Evolutionary conservation across 495 filamentous ascomycete species (phyloP), one percentile per base, ranked within the genome.

Genomic region (Hypoxylon trugodes): DNA sequence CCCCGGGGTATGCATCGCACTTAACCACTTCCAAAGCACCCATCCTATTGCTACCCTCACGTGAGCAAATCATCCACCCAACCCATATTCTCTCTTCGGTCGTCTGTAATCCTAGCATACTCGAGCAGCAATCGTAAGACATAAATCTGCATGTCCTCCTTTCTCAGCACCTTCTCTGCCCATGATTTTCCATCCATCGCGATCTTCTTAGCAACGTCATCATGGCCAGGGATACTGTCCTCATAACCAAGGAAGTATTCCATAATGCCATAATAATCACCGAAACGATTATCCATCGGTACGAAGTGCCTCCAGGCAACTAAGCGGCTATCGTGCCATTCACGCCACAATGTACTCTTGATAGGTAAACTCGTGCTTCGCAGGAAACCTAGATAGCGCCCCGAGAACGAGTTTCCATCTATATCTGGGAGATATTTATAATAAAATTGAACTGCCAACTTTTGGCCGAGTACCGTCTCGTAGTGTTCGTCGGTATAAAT

Each of bases 211-310:
- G 86, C 90, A 38, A 79, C 80, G 1, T 73, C 72, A 61, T 90
- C 88, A 60, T 89, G 86, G 8, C 73, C 75, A 10, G 70, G 57
- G 5, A 76, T 68, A 45, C 63, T 64, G 21, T 77, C 72, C 3
- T 75, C 71, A 38, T 76, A 80, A 9, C 90, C 90, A 2, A 92
- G 61, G 70, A 94, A 93, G 68, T 92, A 94, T 54, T 90, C 86
- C 82, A 95, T 85, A 9, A 95, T 82, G 1, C 85, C 87, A 48
- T 87, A 93, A 40, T 91, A 76, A 69, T 96, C 91, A 30, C 85
- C 79, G 59, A 89, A 93, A 10, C 87, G 82, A 68, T 88, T 92
- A 68, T 94, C 91, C 88, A 95, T 90, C 1, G 91, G 91, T n/a
- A 92, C 88, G 63, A 86, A 92, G 64, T 92, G 89, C 51, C 83